Conservation (phyloP, 169 alveolate species). For the Plasmodium chabaudi region DNA sequence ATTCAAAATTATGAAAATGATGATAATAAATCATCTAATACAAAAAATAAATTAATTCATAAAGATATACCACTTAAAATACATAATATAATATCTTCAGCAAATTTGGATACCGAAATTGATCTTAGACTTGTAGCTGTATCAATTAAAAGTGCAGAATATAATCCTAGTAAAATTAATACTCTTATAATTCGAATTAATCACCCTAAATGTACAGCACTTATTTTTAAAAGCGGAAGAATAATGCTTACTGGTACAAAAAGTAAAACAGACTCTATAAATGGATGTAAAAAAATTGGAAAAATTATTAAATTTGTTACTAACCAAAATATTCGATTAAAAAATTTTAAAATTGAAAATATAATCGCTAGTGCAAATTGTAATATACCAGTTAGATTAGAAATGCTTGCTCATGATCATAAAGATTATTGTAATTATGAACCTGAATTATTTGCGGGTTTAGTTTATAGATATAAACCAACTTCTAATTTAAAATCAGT, state of each 20-base stretch:
- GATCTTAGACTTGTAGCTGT: slow-evolving; percentile 95
- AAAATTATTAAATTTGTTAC: slow-evolving; percentile 94
- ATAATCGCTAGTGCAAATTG: slow-evolving; percentile 98
- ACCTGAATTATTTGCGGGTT: slow-evolving; percentile 99
- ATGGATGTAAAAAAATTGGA: slow-evolving; percentile 96
- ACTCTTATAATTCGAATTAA: slow-evolving; percentile 97
- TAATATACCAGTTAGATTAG: slow-evolving; percentile 97
- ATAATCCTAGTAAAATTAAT: slow-evolving; percentile 96
- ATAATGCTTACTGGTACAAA: slow-evolving; percentile 98
- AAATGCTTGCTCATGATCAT: slow-evolving; percentile 94
- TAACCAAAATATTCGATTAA: slow-evolving; percentile 87
- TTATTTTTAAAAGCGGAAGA: slow-evolving; percentile 96
- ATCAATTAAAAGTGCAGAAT: slow-evolving; percentile 97
- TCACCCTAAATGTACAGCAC: slow-evolving; percentile 97
- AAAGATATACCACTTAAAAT: slow-evolving; percentile 87
- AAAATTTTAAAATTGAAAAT: slow-evolving; percentile 96
- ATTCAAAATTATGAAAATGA: too few relatives aligned
- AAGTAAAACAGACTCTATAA: slow-evolving; percentile 91
- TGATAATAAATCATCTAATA: background rate
- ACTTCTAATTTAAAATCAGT: slow-evolving; percentile 93
- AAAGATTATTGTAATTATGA: slow-evolving; percentile 95
- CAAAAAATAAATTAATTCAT: slow-evolving; percentile 58
- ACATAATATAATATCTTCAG: slow-evolving; percentile 97
- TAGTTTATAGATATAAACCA: slow-evolving; percentile 82
- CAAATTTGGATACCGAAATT: slow-evolving; percentile 90